Percentiles rank a stretch among this genome's conserved stretches.
phyloP scores from a whole-genome alignment of 306 rosid genomes.

The Hylodesmum podocarpum region DNA sequence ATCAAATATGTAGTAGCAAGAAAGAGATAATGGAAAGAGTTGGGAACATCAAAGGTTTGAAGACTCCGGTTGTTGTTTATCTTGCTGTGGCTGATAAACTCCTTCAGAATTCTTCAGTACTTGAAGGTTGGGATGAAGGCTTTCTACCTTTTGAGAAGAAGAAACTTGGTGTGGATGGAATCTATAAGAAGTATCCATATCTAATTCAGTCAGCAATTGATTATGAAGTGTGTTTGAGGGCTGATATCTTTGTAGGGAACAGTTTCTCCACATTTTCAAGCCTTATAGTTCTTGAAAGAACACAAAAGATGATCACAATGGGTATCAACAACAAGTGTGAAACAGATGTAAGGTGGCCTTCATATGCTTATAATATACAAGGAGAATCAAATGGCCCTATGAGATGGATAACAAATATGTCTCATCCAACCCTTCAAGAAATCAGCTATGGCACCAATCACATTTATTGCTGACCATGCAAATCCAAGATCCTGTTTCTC shows the following conservation, averaged over 20 bases:
- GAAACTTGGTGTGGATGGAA: slow-evolving; percentile 62
- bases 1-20: slow-evolving; percentile 79
- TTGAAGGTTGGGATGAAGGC: slow-evolving; percentile 70
- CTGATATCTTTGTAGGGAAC: slow-evolving; percentile 84
- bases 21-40: slow-evolving; percentile 71
- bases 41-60: slow-evolving; percentile 47
- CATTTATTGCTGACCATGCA: slow-evolving; percentile 49
- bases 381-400: slow-evolving; percentile 67
- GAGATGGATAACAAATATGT: slow-evolving; percentile 75
- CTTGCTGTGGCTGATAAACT: slow-evolving; percentile 81
- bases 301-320: slow-evolving; percentile 56
- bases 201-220: slow-evolving; percentile 87
- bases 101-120: slow-evolving; percentile 57
- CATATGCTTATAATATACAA: slow-evolving; percentile 74
- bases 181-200: slow-evolving; percentile 71
- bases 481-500: neutral
- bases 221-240: slow-evolving; percentile 77
- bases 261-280: slow-evolving; percentile 91
- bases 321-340: slow-evolving; percentile 43
- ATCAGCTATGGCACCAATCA: slow-evolving; percentile 82
- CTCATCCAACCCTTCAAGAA: slow-evolving; percentile 61
- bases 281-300: slow-evolving; percentile 79
- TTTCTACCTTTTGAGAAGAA: slow-evolving; percentile 77
- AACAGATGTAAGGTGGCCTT: slow-evolving; percentile 62
- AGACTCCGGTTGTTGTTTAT: slow-evolving; percentile 56